These are phyloP conservation scores for Nakazawaea wyomingensis DNA, from an alignment of 805 yeast genomes.

Conservation along the genomic window DNA sequence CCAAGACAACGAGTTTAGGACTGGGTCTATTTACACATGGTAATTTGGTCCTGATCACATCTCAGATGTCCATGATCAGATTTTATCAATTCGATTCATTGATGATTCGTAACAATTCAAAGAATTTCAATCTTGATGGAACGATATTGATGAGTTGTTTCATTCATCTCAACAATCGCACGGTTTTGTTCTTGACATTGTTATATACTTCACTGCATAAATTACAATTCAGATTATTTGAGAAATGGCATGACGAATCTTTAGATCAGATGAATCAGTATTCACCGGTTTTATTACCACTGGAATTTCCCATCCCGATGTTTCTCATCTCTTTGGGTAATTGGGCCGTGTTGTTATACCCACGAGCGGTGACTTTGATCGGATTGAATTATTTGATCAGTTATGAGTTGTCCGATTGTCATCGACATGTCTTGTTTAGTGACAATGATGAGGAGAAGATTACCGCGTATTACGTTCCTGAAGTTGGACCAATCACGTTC, in stretches of 20 bases:
- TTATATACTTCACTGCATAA: conserved; percentile 19
- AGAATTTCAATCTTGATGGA: conserved; percentile 21
- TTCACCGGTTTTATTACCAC: conserved; percentile 19
- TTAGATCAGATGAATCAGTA: conserved; percentile 16
- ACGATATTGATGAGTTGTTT: conserved; percentile 20
- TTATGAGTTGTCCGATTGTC: conserved; percentile 2
- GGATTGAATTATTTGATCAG: conserved; percentile 9
- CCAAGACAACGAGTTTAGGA: conserved; percentile 17
- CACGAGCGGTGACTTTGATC: conserved; percentile 3
- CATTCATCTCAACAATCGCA: conserved; percentile 12
- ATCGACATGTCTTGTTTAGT: not conserved
- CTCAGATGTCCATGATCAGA: conserved; percentile 18
- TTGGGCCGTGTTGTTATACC: conserved; percentile 20
- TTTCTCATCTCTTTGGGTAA: conserved; percentile 21
- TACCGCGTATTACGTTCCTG: not conserved
- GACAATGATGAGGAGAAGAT: not conserved
- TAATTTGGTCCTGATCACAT: conserved; percentile 19
- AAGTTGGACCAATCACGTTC: not conserved
- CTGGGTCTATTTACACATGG: conserved; percentile 14
- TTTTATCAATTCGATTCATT: conserved; percentile 1
- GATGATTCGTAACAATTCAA: conserved; percentile 15
- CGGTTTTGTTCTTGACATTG: conserved; percentile 20
- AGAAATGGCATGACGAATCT: conserved; percentile 16
- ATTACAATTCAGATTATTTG: conserved; percentile 20
- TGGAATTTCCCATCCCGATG: conserved; percentile 23